Evolutionary conservation across 2,329 filamentous ascomycete genomes (phyloP), one percentile per base, ranked within the genome.

Genomic region (Neoscytalidium dimidiatum): DNA sequence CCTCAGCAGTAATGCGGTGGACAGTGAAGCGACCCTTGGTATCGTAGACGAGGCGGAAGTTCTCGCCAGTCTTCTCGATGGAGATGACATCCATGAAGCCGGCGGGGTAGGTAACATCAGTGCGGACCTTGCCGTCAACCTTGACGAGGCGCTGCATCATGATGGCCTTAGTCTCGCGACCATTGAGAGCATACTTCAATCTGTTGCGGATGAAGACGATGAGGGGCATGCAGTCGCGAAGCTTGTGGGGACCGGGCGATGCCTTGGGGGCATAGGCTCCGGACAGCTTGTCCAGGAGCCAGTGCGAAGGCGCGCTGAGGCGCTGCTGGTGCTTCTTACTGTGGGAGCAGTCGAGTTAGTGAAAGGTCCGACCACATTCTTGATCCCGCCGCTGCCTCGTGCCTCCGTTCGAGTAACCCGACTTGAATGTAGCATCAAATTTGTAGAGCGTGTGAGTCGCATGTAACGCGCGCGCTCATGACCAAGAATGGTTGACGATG

Each of bases 1-100:
- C 95, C 88, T 98, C 95, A 75, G 89, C 85, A 83, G 96, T 94
- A 86, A 99, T 98, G 80, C 95, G 92, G 92, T 99, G 95, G 81
- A 99, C 94, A 82, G 95, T 97, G 92, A 98, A 99, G 82, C 95
- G 94, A 78, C 95, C 95, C 91, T 99, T 99, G 90, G 94, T 99
- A 84, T 99, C 95, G 90, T 98, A 99, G 88, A 99, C 86, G 75
- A 99, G 92, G 76, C 95, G 94, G 92, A 99, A 99, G 91, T 97
- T 92, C 90, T 99, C 95, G 90, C 94, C 94, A 68, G 95, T 99
- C 92, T 99, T 99, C 85, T 99, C 95, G 81, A 99, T 96, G 79
- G 87, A 86, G 87, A 99, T 97, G 81, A 99, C 95, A 82, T 99
- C 95, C 95, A 98, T 98, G 90, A 96, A 97, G 78, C 95, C 95